Evolutionary conservation across 768 basidiomycete species (phyloP), one percentile per base, ranked within the genome.

Genomic region (Lentinula boryana): DNA sequence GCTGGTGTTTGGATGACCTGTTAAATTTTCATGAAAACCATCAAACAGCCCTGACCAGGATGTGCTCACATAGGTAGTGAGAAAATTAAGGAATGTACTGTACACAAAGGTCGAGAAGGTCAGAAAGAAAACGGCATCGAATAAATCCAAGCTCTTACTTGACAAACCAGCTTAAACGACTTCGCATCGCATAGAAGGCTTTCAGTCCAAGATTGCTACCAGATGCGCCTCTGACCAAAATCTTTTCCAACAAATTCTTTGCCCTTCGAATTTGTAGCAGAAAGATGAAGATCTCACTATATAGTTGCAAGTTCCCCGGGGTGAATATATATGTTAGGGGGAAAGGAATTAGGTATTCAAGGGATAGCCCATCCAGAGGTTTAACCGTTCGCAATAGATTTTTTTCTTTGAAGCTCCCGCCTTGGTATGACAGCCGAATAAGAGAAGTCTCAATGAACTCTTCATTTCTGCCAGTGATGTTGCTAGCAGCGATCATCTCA

Each of bases 291-390:
- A 92, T 74, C 27, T 84, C 80, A 44, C 82, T 80, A 64, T 93
- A 93, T 1, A 73, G 72, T 67, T 82, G 80, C 49, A 87, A 70
- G 4, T 77, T 74, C 7, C 70, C 72, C 4, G 87, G 83, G 5
- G 82, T 80, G 65, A 92, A 89, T 51, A 93, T 80, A 68, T 93
- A 93, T 1, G 85, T 86, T 67, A 93, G 70, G 4, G 92, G 91
- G 66, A 91, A 93, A 1, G 92, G 88, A 2, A 89, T 79, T 5
- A 87, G 84, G 64, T 93, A 94, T 75, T 93, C 91, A n/a, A 89
- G 74, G 9, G 77, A 71, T 9, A 94, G 75, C 0, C 84, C 87
- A 35, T 87, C 84, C 21, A 93, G 78, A 1, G 83, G 82, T 66
- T 79, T 81, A 43, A 92, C 81, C 1, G 84, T 88, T 46, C 79